Conservation (phyloP, 805 yeast genomes). For the Yamadazyma nakazawae region DNA sequence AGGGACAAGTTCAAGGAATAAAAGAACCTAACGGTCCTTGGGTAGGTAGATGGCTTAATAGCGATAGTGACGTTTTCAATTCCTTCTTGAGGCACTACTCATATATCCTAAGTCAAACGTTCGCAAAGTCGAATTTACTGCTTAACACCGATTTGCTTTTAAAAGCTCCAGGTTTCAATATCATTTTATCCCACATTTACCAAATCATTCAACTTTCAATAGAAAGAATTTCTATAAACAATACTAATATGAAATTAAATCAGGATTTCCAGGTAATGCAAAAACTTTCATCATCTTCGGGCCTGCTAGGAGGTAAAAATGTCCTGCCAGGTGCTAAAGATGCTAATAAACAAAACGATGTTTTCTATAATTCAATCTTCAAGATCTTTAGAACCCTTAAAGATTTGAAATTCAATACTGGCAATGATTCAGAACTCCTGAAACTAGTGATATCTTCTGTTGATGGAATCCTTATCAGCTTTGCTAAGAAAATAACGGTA, state of each 20-base stretch:
- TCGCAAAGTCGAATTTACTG: neutral
- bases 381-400: conserved; percentile 39
- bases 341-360: conserved; percentile 25
- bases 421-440: neutral
- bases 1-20: conserved; percentile 46
- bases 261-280: conserved; percentile 5
- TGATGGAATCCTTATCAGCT: conserved; percentile 32
- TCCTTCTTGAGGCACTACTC: conserved; percentile 62
- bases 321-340: neutral
- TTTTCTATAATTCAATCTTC: conserved; percentile 37
- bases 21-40: conserved; percentile 58
- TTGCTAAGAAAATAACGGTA: conserved; percentile 35
- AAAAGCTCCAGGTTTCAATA: conserved; percentile 44
- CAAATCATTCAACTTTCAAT: conserved; percentile 39
- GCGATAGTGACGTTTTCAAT: conserved; percentile 56
- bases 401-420: conserved; percentile 26
- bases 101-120: conserved; percentile 16
- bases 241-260: conserved; percentile 7
- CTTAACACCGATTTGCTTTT: conserved; percentile 12
- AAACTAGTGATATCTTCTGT: conserved; percentile 15
- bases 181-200: conserved; percentile 44
- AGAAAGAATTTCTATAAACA: conserved; percentile 19
- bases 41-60: conserved; percentile 59
- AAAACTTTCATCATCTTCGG: neutral
- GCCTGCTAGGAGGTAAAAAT: neutral